Base-by-base conservation (phyloP, 176 grass and related monocot species). In the Tillandsia fasciculata region DNA sequence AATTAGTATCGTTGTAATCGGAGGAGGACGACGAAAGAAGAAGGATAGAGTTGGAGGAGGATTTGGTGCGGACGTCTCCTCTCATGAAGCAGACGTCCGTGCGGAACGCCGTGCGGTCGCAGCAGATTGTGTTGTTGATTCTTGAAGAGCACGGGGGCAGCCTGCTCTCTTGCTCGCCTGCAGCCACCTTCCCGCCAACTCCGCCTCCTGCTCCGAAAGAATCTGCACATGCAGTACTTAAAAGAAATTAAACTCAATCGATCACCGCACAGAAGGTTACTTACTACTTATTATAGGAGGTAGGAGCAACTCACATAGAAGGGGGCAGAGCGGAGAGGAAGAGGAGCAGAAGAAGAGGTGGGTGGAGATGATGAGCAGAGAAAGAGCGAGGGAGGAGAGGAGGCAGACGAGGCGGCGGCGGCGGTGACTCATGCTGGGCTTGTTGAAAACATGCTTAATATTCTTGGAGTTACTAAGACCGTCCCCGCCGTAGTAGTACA, bases 31-130 rank as follows among this genome's bases (percentile, higher is more conserved):
- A 80, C 2, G 82, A 74, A 5, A 84, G 66, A 49, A 92, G 78
- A 57, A 74, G 67, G 83, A 96, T 87, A 64, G 92, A 96, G 28
- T 69, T 53, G 81, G 87, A 52, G 11, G 72, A 26, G 11, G 58
- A 77, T 1, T 80, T 51, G 13, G 79, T 80, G 20, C 79, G 76
- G 15, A 90, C 23, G 24, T 85, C 79, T 3, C 87, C 87, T 15
- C 73, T 70, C 79, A 85, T 79, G 52, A 85, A 64, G 79, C 87
- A 90, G 22, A 90, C 50, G 73, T 90, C 87, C 9, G 79, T 70
- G 48, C 87, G 79, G 2, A 15, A 3, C 1, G 72, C 7, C 59
- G 20, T 49, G 10, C 87, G 87, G 72, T 90, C 87, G 76, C 83
- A 85, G 76, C 65, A 85, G 50, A 85, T n/a, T 63, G 75, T 73